Evolutionary conservation across 2,329 filamentous ascomycete species (phyloP).

Genomic region (Hymenotorrendiella dingleyae): DNA sequence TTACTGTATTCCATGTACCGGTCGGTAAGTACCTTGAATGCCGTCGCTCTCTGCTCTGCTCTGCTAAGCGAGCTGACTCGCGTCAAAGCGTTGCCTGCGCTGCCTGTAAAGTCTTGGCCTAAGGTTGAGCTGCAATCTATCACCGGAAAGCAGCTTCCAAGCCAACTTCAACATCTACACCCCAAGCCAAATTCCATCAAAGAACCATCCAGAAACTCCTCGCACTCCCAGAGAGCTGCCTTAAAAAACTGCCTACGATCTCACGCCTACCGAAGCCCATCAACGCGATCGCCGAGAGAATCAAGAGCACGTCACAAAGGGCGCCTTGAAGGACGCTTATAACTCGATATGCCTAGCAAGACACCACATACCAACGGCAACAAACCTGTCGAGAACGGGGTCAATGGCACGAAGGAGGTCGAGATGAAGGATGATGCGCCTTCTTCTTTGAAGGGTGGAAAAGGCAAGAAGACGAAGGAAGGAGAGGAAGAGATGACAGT

Average conservation of each 20-base stretch:
- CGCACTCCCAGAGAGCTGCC: slow-evolving; percentile 7
- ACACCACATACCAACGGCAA: slow-evolving; percentile 62
- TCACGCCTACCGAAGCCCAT: slow-evolving; percentile 4
- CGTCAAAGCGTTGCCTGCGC: no score
- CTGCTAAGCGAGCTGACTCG: no score
- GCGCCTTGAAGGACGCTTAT: slow-evolving; percentile 21
- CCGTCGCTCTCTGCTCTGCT: no score
- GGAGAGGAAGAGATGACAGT: slow-evolving; percentile 77
- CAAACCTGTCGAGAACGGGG: slow-evolving; percentile 62
- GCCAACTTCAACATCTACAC: slow-evolving; percentile 3
- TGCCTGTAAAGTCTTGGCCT: no score
- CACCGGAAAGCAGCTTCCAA: slow-evolving; percentile 4
- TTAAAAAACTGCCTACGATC: not conserved
- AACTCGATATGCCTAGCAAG: slow-evolving; percentile 59
- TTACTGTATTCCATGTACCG: no score
- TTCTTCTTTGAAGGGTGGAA: slow-evolving; percentile 53
- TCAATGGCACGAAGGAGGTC: slow-evolving; percentile 60
- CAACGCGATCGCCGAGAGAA: slow-evolving; percentile 21
- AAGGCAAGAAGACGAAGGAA: slow-evolving; percentile 62
- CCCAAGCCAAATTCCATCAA: slow-evolving; percentile 1
- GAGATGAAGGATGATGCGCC: slow-evolving; percentile 62
- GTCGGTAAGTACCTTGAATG: no score
- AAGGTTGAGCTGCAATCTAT: no score
- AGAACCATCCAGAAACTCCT: not conserved
- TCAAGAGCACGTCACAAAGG: slow-evolving; percentile 23